Base-by-base conservation (phyloP, 352 stramenopile genomes). In the Pythium scleroteichum region DNA sequence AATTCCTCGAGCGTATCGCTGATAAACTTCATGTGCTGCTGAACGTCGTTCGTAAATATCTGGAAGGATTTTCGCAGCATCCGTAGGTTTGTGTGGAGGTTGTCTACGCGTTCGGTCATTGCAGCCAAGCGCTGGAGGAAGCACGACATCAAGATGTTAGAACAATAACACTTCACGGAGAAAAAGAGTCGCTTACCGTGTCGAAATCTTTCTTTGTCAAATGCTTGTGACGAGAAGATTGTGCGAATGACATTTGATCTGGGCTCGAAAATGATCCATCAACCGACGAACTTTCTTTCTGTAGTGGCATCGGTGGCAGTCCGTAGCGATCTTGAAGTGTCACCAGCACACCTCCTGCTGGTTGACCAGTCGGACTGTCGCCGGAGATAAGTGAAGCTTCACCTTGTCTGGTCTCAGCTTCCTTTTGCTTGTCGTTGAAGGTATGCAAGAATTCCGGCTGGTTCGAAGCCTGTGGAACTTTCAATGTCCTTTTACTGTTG, bases 21-120 rank as follows among this genome's bases (percentile, higher is more conserved):
- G 53, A 89, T 40, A 20, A 70, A 53, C 48, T 57, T 73, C 76
- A 87, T 80, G 59, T 89, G 79, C 12, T 60, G 54, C 49, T 86
- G 72, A 2, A 85, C 61, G 16, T 88, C 76, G 3, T 54, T 49
- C 1, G 74, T 87, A 53, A 88, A 88, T 9, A 88, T 40, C 42
- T 78, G 64, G 42, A 90, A 90, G 2, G 80, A 90, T 12, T 53
- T 63, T 17, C 75, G 76, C 35, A 90, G 76, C 26, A 45, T 66
- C 42, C 81, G 76, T 26, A 90, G 50, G 14, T 72, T 73, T 4
- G 54, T 53, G 40, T 65, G 63, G 32, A 90, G 39, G 0, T 40
- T 64, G 24, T 82, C 73, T 0, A 90, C 69, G 7, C 78, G 74
- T 20, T 69, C 52, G 16, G 67, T 67, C 23, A 73, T 59, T 5